Conservation (phyloP, 2,329 filamentous ascomycete species). For the Microcyclospora pomicola region DNA sequence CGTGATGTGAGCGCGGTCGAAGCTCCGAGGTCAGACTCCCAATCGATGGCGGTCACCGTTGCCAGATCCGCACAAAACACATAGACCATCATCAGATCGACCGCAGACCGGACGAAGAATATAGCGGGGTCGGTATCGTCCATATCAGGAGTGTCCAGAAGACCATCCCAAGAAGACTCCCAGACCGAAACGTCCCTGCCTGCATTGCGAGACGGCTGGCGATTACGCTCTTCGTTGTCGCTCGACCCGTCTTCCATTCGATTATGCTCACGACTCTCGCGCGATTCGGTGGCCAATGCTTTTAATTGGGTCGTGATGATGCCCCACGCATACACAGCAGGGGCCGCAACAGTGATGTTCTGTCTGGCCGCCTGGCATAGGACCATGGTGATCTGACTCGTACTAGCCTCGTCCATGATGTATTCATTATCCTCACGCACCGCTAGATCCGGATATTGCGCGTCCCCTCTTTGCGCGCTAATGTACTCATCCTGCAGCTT, state of each 20-base stretch:
- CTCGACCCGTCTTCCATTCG: constrained; percentile 20
- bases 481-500: constrained; percentile 25
- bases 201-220: not conserved
- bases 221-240: constrained; percentile 7
- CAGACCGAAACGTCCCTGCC: constrained; percentile 4
- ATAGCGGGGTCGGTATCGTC: constrained; percentile 31
- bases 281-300: constrained; percentile 20
- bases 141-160: constrained; percentile 4
- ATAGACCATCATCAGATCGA: constrained; percentile 35
- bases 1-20: constrained; percentile 51
- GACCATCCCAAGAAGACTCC: constrained; percentile 3
- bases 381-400: constrained; percentile 61
- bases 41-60: constrained; percentile 31
- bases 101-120: constrained; percentile 33
- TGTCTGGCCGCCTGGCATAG: constrained; percentile 46
- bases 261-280: constrained; percentile 6
- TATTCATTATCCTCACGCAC: constrained; percentile 39
- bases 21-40: constrained; percentile 34
- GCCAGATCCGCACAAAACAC: constrained; percentile 33
- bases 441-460: constrained; percentile 18
- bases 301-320: constrained; percentile 59
- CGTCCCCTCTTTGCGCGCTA: constrained; percentile 25
- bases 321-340: constrained; percentile 69
- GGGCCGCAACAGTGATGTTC: constrained; percentile 50
- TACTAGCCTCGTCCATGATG: constrained; percentile 52